Base-by-base conservation (phyloP, 2,329 filamentous ascomycete species). In the Botrytis hyacinthi region DNA sequence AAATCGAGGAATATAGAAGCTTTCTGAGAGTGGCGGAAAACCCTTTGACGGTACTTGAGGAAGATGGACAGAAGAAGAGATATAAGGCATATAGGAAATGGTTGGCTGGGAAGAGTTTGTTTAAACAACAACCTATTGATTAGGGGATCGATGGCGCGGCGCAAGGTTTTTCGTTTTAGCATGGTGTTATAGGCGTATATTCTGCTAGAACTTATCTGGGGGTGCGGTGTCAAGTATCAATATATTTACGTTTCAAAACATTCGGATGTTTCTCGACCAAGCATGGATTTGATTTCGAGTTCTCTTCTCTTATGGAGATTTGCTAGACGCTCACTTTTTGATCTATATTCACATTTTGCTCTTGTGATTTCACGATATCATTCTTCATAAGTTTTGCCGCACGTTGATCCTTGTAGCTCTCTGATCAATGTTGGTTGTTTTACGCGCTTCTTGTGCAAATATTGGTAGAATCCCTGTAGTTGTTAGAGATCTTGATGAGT, bases 81-180 rank as follows among this genome's bases (percentile, higher is more conserved):
- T 99, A 99, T 83, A 98, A 97, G 84, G 93, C 95, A 16, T 99
- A 99, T 83, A 86, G 91, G 79, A 97, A 98, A 83, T 99, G 96
- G 95, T 85, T 99, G 80, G 88, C 91, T 75, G 95, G 95, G 29
- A 98, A 98, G 85, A 97, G 94, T 79, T 87, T 98, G 79, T 98
- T 98, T 82, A 98, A 98, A 83, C 95, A 98, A 86, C 90, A 91
- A 82, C 89, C 91, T 63, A 85, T 87, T 76, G 85, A 87, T 79
- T 81, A 70, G 67, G 42, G 22, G 4, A 29, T 60, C 3, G 42
- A 32, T 26, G 44, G 7, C 18, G 37, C 10, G 48, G n/a, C 22
- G 14, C 40, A 32, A 18, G 18, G 20, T 2, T 9, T 40, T 54
- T 35, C 3, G 5, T 12, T 10, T 62, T 70, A 26, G 57, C 37